phyloP scores from a whole-genome alignment of 2,329 filamentous ascomycete genomes.

The Microsporum audouinii region DNA sequence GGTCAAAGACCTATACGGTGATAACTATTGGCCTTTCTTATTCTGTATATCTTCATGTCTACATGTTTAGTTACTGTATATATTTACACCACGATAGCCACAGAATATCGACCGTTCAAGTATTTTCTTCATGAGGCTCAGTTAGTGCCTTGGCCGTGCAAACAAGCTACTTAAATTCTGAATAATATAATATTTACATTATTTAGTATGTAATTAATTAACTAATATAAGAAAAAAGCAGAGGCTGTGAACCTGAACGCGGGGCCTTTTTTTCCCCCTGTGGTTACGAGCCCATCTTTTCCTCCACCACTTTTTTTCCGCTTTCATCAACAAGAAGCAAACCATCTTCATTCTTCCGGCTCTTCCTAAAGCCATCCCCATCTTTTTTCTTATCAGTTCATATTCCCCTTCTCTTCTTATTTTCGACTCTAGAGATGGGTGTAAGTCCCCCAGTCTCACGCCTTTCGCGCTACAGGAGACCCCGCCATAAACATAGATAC shows the following conservation, averaged over 20 bases:
- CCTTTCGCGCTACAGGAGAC: neutral
- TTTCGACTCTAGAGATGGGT: neutral
- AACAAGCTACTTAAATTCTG: neutral
- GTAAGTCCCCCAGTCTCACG: neutral
- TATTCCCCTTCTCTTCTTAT: neutral
- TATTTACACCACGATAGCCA: neutral
- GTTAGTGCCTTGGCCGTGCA: constrained; percentile 2
- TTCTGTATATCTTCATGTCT: neutral
- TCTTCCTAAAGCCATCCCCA: neutral
- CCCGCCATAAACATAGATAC: neutral
- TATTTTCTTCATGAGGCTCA: neutral
- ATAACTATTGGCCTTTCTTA: no score
- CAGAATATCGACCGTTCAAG: neutral
- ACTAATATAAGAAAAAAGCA: no score
- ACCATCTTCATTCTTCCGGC: neutral
- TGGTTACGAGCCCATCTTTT: no score
- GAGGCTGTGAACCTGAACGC: no score
- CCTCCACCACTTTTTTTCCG: neutral
- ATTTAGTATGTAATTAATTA: no score
- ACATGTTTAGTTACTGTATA: neutral
- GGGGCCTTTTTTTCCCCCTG: no score
- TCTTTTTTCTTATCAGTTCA: neutral
- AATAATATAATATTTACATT: no score
- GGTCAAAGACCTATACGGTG: no score
- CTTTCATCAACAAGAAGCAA: neutral